Conservation (phyloP, 129 eudicot genomes). For the Oenanthe sinensis region DNA sequence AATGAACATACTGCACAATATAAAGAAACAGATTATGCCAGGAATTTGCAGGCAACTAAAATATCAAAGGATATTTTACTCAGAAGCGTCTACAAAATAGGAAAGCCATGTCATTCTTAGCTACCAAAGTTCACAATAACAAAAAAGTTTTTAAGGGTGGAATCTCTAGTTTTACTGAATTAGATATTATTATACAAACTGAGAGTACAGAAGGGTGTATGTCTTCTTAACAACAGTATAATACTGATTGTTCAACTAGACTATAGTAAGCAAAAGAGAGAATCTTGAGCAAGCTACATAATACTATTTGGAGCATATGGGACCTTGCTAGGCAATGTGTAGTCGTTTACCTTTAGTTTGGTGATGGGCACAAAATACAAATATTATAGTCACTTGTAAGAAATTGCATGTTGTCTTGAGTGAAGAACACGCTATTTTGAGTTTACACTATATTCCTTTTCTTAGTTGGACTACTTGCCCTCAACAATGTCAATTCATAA, state of each 20-base stretch:
- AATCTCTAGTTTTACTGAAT: background rate
- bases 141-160: background rate
- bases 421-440: background rate
- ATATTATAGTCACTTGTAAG: background rate
- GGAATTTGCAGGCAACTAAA: background rate
- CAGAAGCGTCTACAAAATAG: background rate
- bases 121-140: background rate
- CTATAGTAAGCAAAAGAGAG: background rate
- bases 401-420: background rate
- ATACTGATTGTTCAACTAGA: background rate
- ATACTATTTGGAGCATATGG: background rate
- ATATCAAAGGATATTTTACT: background rate
- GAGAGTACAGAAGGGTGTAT: background rate
- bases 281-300: background rate
- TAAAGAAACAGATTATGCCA: background rate
- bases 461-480: too few species aligned
- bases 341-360: background rate
- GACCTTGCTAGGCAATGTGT: background rate
- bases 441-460: too few species aligned
- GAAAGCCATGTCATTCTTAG: background rate
- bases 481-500: background rate
- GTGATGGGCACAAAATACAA: background rate
- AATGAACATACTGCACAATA: slow-evolving; percentile 69
- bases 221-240: background rate
- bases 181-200: background rate